Evolutionary conservation across 2,329 filamentous ascomycete genomes (phyloP), one percentile per base, ranked within the genome.

Genomic region (Colletotrichum phormii): DNA sequence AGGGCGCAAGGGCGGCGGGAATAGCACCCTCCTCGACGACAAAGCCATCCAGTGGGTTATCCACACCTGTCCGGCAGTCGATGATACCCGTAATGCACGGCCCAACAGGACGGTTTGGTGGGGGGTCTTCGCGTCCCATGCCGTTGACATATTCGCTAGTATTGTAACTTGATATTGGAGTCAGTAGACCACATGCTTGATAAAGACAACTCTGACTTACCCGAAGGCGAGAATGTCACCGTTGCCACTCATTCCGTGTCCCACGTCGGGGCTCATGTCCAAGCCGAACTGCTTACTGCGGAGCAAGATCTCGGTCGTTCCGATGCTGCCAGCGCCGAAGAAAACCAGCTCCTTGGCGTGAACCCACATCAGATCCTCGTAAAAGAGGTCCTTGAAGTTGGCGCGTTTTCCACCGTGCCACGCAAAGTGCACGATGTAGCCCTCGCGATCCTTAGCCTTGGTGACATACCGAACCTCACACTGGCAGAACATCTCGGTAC

Each of bases 401-500:
- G 84, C 86, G 18, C 90, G 85, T 64, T 88, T 88, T 46, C 86
- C 82, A 3, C 89, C 89, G 76, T 92, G 89, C 90, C 90, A 92
- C 13, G 89, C 87, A 78, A 91, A 93, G 80, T 88, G 91, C 24
- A 93, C 81, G n/a, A 91, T 83, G 78, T 92, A 93, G 1, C 91
- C 91, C 9, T 86, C 85, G 3, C 81, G 80, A 0, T 80, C 79
- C 0, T 76, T 67, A 53, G 86, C 85, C 77, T 90, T 87, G 64
- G 88, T 86, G 62, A 93, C 83, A 76, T 92, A 89, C 61, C 89
- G 85, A 2, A 93, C 91, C 79, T 93, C 90, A 70, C 90, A 91
- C 76, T 91, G 87, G 79, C 91, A 93, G 75, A 93, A 93, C 80
- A 93, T 89, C 77, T 93, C 91, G 13, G 91, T 89, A 11, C 91